These are phyloP conservation scores for Aspergillus carbonarius DNA, from an alignment of 2,329 filamentous ascomycete genomes.

Conservation along the genomic window DNA sequence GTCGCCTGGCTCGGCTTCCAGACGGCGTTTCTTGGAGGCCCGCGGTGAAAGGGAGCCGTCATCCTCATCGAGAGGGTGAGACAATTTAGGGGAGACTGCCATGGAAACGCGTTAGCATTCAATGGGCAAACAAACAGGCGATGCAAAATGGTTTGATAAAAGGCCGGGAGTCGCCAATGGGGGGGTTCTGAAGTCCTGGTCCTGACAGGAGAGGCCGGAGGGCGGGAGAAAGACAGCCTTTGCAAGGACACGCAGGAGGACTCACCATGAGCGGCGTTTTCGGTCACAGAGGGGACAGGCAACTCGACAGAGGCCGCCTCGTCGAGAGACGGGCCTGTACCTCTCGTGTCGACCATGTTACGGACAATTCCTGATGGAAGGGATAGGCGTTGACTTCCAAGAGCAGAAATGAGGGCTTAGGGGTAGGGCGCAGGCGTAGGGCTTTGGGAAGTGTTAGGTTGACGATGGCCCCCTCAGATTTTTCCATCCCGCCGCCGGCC, in stretches of 20 bases:
- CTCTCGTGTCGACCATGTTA: conserved; percentile 36
- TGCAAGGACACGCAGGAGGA: conserved; percentile 5
- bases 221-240: background rate
- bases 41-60: conserved; percentile 34
- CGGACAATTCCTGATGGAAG: conserved; percentile 22
- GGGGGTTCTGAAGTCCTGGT: background rate
- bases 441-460: conserved; percentile 25
- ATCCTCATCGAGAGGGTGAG: conserved; percentile 38
- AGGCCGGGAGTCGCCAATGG: background rate
- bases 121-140: background rate
- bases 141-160: background rate
- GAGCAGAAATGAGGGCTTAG: conserved; percentile 52
- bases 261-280: conserved; percentile 37
- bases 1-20: conserved; percentile 30
- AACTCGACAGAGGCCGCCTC: conserved; percentile 28
- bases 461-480: conserved; percentile 5
- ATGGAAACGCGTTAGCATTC: conserved; percentile 6
- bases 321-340: conserved; percentile 30
- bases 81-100: conserved; percentile 29
- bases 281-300: conserved; percentile 28
- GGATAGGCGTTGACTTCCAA: conserved; percentile 37
- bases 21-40: conserved; percentile 43
- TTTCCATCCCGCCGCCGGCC: background rate
- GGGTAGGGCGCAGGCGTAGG: conserved; percentile 48
- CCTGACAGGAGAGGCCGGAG: conserved; percentile 5